A percentile compares a stretch with the other conserved stretches of the same genome.
These are phyloP conservation scores for Nasturtium officinale DNA, from an alignment of 345 rosid species.

Conservation along the genomic window DNA sequence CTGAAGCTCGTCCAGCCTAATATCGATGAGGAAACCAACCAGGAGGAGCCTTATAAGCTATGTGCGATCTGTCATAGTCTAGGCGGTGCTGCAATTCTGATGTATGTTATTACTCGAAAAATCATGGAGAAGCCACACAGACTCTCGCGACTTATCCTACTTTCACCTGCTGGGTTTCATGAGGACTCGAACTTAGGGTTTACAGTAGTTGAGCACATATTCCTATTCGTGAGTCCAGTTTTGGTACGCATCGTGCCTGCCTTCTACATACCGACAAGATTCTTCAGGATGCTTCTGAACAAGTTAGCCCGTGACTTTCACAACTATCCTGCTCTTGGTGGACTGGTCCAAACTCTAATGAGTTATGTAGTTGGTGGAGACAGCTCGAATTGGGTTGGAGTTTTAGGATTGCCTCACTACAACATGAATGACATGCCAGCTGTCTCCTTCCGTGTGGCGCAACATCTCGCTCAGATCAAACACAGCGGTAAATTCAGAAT, in stretches of 20 bases:
- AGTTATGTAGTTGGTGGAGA: conserved; percentile 90
- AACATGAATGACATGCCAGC: conserved; percentile 99
- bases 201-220: conserved; percentile 57
- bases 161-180: conserved; percentile 97
- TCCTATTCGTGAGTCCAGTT: conserved; percentile 65
- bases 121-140: conserved; percentile 79
- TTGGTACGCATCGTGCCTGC: conserved; percentile 69
- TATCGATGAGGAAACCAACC: conserved; percentile 52
- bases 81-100: conserved; percentile 94
- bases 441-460: conserved; percentile 73
- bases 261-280: conserved; percentile 90
- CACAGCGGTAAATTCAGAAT: conserved; percentile 66
- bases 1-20: conserved; percentile 64
- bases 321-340: conserved; percentile 96
- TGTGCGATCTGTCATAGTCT: conserved; percentile 91
- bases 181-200: conserved; percentile 69
- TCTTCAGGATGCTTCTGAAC: conserved; percentile 91
- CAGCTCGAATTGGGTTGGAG: conserved; percentile 98
- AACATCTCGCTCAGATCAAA: conserved; percentile 90
- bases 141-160: conserved; percentile 74
- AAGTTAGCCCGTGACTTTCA: conserved; percentile 94
- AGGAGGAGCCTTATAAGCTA: conserved; percentile 78
- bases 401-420: conserved; percentile 86
- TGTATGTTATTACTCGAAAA: conserved; percentile 63
- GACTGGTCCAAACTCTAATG: conserved; percentile 89